Evolutionary conservation across 2,329 filamentous ascomycete genomes (phyloP), one percentile per base, ranked within the genome.

Genomic region (Nothophaeocryptopus gaeumannii): DNA sequence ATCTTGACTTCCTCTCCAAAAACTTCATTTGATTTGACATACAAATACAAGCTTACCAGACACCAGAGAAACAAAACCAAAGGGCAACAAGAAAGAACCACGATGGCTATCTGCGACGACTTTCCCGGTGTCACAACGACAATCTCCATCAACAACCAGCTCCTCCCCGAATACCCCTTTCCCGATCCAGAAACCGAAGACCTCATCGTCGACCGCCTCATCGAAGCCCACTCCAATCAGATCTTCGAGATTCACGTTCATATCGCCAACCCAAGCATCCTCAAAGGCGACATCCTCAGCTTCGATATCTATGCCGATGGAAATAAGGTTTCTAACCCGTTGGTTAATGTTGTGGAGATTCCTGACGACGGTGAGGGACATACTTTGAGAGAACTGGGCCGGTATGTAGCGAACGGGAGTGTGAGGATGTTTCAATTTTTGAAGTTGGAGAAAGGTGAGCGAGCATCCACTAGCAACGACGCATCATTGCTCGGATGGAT

Each of bases 261-360:
- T 3, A 35, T 42, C 16, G 26, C 11, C 14, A n/a, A 33, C 5
- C 26, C 13, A 32, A 45, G 39, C 7, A 31, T 15, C 14, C 40
- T 48, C 35, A 38, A 30, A 13, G 50, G 50, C 31, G 29, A 15
- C 9, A 30, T 32, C 16, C 38, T 52, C 2, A 5, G 33, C 20
- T 49, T 45, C 35, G 31, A 53, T 5, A 33, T 49, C 29, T 45
- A 29, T 14, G 36, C 45, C 5, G 45, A 53, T 37, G 50, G 50
- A 13, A n/a, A 15, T 16, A 20, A 40, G n/a, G 39, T 45, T 20
- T 41, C 45, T 8, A 41, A 35, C 8, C 36, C 43, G 8, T 26
- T 46, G 2, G 39, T 46, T 30, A 32, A 29, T 26, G 8, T 9
- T 1, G 26, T 26, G 3, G 13, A 26, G 20, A 26, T 26, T 33